These are phyloP conservation scores for Fulvia fulva DNA, from an alignment of 2,329 filamentous ascomycete genomes.

Conservation along the genomic window DNA sequence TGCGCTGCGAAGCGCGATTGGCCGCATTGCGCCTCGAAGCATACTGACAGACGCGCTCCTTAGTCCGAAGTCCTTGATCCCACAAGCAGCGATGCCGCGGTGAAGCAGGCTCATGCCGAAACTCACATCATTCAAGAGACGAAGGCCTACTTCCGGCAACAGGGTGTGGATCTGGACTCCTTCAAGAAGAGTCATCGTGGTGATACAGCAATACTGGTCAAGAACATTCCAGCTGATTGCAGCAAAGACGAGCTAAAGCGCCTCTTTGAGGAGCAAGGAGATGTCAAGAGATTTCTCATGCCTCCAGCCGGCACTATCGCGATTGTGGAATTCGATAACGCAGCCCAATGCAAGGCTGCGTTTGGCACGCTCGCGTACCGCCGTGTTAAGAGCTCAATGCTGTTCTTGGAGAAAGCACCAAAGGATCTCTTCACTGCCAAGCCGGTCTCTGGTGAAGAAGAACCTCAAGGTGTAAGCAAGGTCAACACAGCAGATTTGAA, in stretches of 20 bases:
- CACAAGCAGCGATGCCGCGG: slow-evolving; percentile 88
- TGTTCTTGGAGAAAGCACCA: slow-evolving; percentile 92
- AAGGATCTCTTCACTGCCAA: slow-evolving; percentile 65
- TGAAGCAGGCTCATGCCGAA: slow-evolving; percentile 95
- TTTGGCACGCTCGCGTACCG: slow-evolving; percentile 84
- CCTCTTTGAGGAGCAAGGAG: slow-evolving; percentile 81
- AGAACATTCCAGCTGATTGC: slow-evolving; percentile 88
- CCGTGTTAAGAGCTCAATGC: slow-evolving; percentile 81
- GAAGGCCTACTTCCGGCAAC: slow-evolving; percentile 80
- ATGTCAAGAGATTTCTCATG: slow-evolving; percentile 79
- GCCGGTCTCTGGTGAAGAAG: slow-evolving; percentile 21
- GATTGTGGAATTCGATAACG: slow-evolving; percentile 80
- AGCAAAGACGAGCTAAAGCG: slow-evolving; percentile 72
- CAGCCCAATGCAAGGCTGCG: slow-evolving; percentile 74
- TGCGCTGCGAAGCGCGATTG: no score
- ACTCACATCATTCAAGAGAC: slow-evolving; percentile 95
- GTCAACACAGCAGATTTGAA: slow-evolving; percentile 66
- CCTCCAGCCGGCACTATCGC: slow-evolving; percentile 90
- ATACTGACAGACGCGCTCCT: neutral
- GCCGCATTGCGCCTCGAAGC: neutral
- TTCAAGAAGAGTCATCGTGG: slow-evolving; percentile 84
- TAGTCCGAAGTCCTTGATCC: slow-evolving; percentile 81
- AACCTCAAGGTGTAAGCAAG: slow-evolving; percentile 46
- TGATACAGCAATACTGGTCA: slow-evolving; percentile 83
- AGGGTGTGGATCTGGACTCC: slow-evolving; percentile 86